A percentile compares a stretch with the other conserved stretches of the same genome.
phyloP scores from a whole-genome alignment of 192 early-diverging fungal genomes.

The Podochytrium sp. region DNA sequence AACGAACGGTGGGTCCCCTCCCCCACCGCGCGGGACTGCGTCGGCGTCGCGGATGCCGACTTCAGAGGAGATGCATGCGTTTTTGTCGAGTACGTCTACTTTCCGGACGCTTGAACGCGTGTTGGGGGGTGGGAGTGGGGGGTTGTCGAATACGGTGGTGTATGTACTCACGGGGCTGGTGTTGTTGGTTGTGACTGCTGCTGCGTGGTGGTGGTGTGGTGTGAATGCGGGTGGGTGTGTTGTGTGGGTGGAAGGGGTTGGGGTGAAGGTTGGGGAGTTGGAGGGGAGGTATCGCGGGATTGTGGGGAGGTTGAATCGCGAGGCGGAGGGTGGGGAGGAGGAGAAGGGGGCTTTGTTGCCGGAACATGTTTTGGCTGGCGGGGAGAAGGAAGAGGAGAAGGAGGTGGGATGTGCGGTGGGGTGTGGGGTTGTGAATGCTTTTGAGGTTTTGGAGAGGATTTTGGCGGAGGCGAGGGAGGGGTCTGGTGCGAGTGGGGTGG shows the following conservation, averaged over 20 bases:
- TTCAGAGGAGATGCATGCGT: too few relatives aligned
- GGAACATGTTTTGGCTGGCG: background rate
- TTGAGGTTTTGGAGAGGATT: slow-evolving; percentile 21
- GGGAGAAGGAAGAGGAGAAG: slow-evolving; percentile 2
- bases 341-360: slow-evolving; percentile 3
- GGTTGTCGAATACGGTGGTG: too few relatives aligned
- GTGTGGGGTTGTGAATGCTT: background rate
- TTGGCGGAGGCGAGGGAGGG: slow-evolving; percentile 13
- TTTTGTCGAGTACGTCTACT: too few relatives aligned
- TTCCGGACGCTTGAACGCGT: too few relatives aligned
- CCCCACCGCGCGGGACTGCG: too few relatives aligned
- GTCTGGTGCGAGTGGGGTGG: background rate
- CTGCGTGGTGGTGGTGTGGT: too few relatives aligned
- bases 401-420: background rate
- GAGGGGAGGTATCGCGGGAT: slow-evolving; percentile 6
- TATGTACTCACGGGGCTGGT: too few relatives aligned
- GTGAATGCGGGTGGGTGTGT: too few relatives aligned
- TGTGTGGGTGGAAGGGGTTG: background rate
- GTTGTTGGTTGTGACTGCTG: too few relatives aligned
- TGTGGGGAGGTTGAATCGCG: slow-evolving; percentile 4
- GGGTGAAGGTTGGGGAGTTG: background rate
- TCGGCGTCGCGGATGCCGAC: too few relatives aligned
- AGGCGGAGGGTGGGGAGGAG: background rate
- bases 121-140: too few relatives aligned
- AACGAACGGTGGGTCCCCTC: too few relatives aligned